A percentile compares a stretch with the other conserved stretches of the same genome.
These are phyloP conservation scores for Termitomyces sp. DNA, from an alignment of 768 basidiomycete genomes.

Conservation along the genomic window DNA sequence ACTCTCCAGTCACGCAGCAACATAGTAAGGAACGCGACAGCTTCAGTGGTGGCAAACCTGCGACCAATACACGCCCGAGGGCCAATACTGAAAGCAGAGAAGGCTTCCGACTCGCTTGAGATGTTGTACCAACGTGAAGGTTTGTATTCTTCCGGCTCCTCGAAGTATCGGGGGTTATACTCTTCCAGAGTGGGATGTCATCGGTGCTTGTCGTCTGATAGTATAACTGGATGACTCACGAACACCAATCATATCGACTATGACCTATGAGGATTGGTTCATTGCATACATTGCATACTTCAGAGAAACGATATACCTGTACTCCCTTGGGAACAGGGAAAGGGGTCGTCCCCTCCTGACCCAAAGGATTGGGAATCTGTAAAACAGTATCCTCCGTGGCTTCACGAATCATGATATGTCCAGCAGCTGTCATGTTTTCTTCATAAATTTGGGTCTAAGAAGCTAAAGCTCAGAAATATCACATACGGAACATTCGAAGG, in stretches of 20 bases:
- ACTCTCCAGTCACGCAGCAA: slow-evolving; percentile 49
- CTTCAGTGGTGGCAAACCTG: slow-evolving; percentile 49
- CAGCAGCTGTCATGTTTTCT: slow-evolving; percentile 28
- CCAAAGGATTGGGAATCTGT: slow-evolving; percentile 32
- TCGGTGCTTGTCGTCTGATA: background rate
- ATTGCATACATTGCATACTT: background rate
- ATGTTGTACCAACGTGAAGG: slow-evolving; percentile 47
- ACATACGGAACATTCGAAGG: slow-evolving; percentile 40
- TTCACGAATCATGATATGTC: slow-evolving; percentile 33
- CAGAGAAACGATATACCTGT: slow-evolving; percentile 17
- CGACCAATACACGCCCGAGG: slow-evolving; percentile 51
- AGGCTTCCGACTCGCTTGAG: slow-evolving; percentile 33
- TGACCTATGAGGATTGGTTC: slow-evolving; percentile 18
- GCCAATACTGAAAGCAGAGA: slow-evolving; percentile 45
- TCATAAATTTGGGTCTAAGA: background rate
- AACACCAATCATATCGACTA: slow-evolving; percentile 45
- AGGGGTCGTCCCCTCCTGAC: slow-evolving; percentile 29
- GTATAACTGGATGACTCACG: slow-evolving; percentile 27
- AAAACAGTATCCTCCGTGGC: slow-evolving; percentile 37
- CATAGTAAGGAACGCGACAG: slow-evolving; percentile 45
- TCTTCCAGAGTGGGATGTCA: slow-evolving; percentile 21
- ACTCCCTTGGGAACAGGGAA: slow-evolving; percentile 35
- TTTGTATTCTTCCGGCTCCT: slow-evolving; percentile 39
- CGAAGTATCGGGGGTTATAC: slow-evolving; percentile 45
- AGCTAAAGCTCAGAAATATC: background rate